These are phyloP conservation scores for Neocatenulostroma microsporum DNA, from an alignment of 2,329 filamentous ascomycete genomes.

Conservation along the genomic window DNA sequence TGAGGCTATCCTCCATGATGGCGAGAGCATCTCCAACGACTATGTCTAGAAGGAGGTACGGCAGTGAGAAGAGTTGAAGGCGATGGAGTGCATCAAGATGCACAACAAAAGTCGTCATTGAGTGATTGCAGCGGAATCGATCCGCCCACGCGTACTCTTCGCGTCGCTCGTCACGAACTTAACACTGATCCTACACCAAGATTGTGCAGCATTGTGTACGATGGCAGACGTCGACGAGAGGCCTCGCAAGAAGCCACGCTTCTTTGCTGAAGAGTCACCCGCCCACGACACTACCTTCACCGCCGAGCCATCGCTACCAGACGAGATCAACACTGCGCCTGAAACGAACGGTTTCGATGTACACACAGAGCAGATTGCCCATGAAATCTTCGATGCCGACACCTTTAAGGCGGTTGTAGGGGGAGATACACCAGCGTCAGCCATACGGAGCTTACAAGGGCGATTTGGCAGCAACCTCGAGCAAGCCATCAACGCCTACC, in stretches of 20 bases:
- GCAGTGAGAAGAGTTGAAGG: too few species aligned
- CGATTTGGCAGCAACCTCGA: constrained; percentile 49
- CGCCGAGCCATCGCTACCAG: constrained; percentile 27
- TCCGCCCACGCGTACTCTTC: too few species aligned
- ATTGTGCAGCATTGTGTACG: too few species aligned
- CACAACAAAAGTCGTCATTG: too few species aligned
- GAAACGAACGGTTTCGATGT: constrained; percentile 2
- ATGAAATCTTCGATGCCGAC: constrained; percentile 45
- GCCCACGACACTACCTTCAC: constrained; percentile 21
- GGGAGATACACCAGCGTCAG: constrained; percentile 39
- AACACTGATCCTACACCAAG: too few species aligned
- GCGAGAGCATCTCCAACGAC: too few species aligned
- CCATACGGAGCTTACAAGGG: constrained; percentile 42
- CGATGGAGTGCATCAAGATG: too few species aligned
- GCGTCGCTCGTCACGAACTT: too few species aligned
- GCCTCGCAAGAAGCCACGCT: constrained; percentile 55
- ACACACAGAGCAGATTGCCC: too few species aligned
- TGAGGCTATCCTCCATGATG: too few species aligned
- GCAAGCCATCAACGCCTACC: constrained; percentile 56
- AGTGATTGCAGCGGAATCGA: too few species aligned
- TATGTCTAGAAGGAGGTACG: too few species aligned
- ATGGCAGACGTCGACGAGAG: constrained; percentile 42
- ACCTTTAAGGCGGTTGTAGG: constrained; percentile 55
- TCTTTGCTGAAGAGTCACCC: constrained; percentile 49
- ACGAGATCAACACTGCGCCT: constrained; percentile 22